Evolutionary conservation across 2,329 filamentous ascomycete species (phyloP).

Genomic region (Trichoderma harzianum): DNA sequence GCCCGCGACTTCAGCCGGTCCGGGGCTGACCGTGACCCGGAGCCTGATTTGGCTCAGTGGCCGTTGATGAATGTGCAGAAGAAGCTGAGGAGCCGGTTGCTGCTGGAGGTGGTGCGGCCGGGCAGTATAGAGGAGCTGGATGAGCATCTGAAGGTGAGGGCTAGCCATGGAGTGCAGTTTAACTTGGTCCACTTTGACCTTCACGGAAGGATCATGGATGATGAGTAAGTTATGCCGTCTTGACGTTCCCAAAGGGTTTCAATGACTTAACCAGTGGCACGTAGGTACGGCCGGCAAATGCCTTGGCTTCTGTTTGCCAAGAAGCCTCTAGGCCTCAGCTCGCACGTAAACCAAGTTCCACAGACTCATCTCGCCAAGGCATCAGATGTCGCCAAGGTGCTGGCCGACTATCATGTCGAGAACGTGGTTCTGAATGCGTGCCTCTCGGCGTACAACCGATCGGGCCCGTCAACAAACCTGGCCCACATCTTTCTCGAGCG

Average conservation of each 20-base stretch:
- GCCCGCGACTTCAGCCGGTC: constrained; percentile 27
- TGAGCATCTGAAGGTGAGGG: constrained; percentile 23
- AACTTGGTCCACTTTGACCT: constrained; percentile 31
- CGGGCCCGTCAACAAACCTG: constrained; percentile 25
- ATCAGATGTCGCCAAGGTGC: constrained; percentile 24
- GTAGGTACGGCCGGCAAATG: constrained; percentile 22
- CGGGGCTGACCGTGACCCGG: constrained; percentile 28
- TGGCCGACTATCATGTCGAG: constrained; percentile 26
- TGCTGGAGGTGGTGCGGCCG: constrained; percentile 27
- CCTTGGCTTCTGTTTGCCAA: constrained; percentile 30
- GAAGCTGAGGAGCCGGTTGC: constrained; percentile 26
- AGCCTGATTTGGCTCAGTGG: constrained; percentile 30
- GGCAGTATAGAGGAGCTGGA: constrained; percentile 27
- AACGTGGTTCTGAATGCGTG: constrained; percentile 31
- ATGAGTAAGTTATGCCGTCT: constrained; percentile 23
- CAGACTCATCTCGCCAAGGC: constrained; percentile 26
- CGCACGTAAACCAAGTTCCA: constrained; percentile 22
- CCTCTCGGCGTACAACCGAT: constrained; percentile 29
- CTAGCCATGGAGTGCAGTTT: constrained; percentile 25
- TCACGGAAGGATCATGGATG: constrained; percentile 27
- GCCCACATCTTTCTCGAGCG: constrained; percentile 29
- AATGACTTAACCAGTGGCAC: not conserved
- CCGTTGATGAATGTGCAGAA: constrained; percentile 30
- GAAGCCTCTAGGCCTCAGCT: constrained; percentile 18
- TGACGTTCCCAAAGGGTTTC: not conserved